Evolutionary conservation across 1,284 basidiomycete genomes (phyloP), one percentile per base, ranked within the genome.

Genomic region (Ustilago loliicola): DNA sequence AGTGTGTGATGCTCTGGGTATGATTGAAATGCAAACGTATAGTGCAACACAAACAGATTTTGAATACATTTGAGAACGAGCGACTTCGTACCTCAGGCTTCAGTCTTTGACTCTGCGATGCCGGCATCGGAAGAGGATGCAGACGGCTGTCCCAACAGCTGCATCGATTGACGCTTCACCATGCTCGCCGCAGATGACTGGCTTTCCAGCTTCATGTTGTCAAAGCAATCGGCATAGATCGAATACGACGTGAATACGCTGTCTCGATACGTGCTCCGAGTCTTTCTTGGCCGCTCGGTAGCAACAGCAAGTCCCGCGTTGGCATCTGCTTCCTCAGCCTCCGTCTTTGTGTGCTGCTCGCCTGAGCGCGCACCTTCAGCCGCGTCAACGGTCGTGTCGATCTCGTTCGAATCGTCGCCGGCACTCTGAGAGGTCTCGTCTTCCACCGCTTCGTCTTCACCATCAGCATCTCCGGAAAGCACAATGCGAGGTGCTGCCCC

Each of bases 211-310:
- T 70, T 70, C 64, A 78, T 71, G 51, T 66, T 73, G 72, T 79
- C 76, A 30, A 79, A 66, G 53, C 68, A 72, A 65, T 79, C 76
- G 25, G 76, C 72, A 42, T 79, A 79, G 72, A 79, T 75, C 65
- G 76, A 79, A 55, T 79, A 79, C 48, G 72, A 75, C 19, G 72
- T 75, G 48, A 75, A 79, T 9, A 79, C 72, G 54, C 76, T 79
- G 48, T 79, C 76, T 6, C 76, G 50, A 42, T 79, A 72, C n/a
- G 64, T 61, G 62, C 66, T 71, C 27, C 72, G 61, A 19, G 72
- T 52, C 57, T 63, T 69, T 23, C 60, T 60, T 1, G 65, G 61
- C 1, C 75, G 58, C 34, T 62, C 61, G 19, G 57, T 48, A 13
- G 62, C 53, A 0, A 62, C 59, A 5, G 61, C 48, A 3, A 68